phyloP scores from a whole-genome alignment of 208 protist species.

The Leishmania braziliensis region DNA sequence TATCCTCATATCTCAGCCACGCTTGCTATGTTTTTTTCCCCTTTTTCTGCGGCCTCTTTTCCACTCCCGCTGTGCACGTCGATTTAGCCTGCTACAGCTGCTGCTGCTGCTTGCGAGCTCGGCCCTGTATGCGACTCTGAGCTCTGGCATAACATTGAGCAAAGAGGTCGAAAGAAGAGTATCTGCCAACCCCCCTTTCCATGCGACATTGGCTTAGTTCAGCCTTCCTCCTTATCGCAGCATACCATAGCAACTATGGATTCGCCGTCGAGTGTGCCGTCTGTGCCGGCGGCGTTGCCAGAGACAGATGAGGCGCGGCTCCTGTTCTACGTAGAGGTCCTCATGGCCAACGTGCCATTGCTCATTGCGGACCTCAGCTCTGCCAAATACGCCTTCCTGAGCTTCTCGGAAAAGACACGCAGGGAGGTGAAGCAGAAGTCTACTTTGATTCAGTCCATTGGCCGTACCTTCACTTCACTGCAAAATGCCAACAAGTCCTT shows the following conservation, averaged over 20 bases:
- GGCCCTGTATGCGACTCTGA: neutral
- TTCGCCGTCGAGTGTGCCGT: neutral
- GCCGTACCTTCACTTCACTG: conserved; percentile 43
- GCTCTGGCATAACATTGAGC: neutral
- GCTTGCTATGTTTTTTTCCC: no score
- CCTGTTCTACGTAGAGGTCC: conserved; percentile 58
- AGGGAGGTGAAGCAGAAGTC: conserved; percentile 78
- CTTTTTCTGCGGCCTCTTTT: neutral
- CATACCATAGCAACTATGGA: neutral
- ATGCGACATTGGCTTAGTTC: neutral
- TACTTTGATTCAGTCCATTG: conserved; percentile 56
- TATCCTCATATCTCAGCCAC: neutral
- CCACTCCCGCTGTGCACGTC: neutral
- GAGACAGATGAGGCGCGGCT: conserved; percentile 51
- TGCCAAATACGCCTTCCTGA: conserved; percentile 73
- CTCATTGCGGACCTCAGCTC: conserved; percentile 67
- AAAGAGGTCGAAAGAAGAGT: neutral
- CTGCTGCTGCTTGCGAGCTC: neutral
- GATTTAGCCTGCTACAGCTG: neutral
- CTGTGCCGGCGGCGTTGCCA: conserved; percentile 16
- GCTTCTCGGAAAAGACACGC: conserved; percentile 64
- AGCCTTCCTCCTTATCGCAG: neutral
- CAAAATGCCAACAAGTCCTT: conserved; percentile 36
- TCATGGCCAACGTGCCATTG: conserved; percentile 66
- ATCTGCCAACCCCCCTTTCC: neutral